Evolutionary conservation across 495 filamentous ascomycete species (phyloP).

Genomic region (Recurvomyces mirabilis): DNA sequence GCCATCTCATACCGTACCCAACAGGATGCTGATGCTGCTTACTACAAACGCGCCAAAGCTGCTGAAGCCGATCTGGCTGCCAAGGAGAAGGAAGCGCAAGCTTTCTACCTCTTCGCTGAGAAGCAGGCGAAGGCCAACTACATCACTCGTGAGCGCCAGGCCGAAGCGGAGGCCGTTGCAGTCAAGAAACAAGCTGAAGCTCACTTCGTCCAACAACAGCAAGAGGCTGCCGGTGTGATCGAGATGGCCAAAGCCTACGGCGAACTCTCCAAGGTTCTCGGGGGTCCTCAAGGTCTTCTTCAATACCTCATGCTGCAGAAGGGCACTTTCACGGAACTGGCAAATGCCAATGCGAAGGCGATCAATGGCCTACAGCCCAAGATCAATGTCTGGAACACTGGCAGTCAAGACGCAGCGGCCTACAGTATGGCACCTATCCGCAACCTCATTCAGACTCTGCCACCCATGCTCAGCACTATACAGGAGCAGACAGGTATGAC

Average conservation of each 20-base stretch:
- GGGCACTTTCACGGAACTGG: conserved; percentile 51
- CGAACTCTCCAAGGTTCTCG: conserved; percentile 56
- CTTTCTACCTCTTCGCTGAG: conserved; percentile 37
- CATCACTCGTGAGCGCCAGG: conserved; percentile 29
- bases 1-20: conserved; percentile 19
- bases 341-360: conserved; percentile 57
- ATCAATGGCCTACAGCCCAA: conserved; percentile 71
- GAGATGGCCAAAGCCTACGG: conserved; percentile 70
- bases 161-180: conserved; percentile 29
- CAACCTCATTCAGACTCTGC: conserved; percentile 62
- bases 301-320: conserved; percentile 72
- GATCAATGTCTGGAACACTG: conserved; percentile 83
- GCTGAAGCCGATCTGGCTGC: conserved; percentile 12
- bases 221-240: conserved; percentile 59
- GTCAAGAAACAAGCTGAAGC: conserved; percentile 32
- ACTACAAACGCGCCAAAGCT: conserved; percentile 37
- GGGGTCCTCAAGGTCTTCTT: conserved; percentile 56
- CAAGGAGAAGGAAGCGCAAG: conserved; percentile 27
- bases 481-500: conserved; percentile 66
- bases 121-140: conserved; percentile 53
- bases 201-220: conserved; percentile 38
- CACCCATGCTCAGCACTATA: conserved; percentile 68
- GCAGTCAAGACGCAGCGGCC: conserved; percentile 31
- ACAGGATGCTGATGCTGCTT: conserved; percentile 26
- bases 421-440: conserved; percentile 42